These are phyloP conservation scores for Collybia sp. DNA, from an alignment of 768 basidiomycete genomes.

Conservation along the genomic window DNA sequence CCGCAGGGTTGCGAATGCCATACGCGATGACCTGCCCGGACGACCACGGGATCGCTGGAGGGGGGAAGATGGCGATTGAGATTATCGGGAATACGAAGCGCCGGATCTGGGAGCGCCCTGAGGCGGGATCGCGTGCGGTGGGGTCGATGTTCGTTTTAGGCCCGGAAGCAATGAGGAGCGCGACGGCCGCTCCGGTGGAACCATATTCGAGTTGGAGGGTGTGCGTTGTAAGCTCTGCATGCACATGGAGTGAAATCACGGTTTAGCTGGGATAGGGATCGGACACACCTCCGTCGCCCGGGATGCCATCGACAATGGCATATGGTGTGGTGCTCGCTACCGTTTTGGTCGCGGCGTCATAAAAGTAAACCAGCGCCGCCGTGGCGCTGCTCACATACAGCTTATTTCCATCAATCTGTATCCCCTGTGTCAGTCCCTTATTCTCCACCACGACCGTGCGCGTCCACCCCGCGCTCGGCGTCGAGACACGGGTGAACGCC, in stretches of 20 bases:
- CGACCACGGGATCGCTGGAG: conserved; percentile 17
- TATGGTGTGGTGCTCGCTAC: conserved; percentile 12
- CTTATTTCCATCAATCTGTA: conserved; percentile 27
- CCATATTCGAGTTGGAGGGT: conserved; percentile 28
- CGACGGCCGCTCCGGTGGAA: conserved; percentile 7
- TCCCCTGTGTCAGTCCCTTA: conserved; percentile 35
- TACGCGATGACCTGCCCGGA: conserved; percentile 32
- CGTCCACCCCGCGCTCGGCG: conserved; percentile 25
- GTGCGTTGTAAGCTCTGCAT: conserved; percentile 36
- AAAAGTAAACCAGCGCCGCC: conserved; percentile 27
- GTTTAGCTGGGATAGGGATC: background rate
- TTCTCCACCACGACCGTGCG: conserved; percentile 32
- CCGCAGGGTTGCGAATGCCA: conserved; percentile 41
- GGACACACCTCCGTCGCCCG: conserved; percentile 34
- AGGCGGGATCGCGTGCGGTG: conserved; percentile 35
- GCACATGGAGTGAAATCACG: background rate
- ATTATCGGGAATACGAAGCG: conserved; percentile 17
- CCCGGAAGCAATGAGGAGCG: conserved; percentile 32
- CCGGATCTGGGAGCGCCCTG: conserved; percentile 38
- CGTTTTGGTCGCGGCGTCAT: conserved; percentile 25
- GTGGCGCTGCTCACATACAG: conserved; percentile 36
- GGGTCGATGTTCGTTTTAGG: conserved; percentile 35
- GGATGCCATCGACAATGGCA: conserved; percentile 24
- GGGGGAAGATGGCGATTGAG: conserved; percentile 7
- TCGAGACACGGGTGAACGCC: conserved; percentile 23